Percentiles rank a stretch among this genome's conserved stretches.
These are phyloP conservation scores for Cystofilobasidium bisporidii DNA, from an alignment of 768 basidiomycete species.

Conservation along the genomic window DNA sequence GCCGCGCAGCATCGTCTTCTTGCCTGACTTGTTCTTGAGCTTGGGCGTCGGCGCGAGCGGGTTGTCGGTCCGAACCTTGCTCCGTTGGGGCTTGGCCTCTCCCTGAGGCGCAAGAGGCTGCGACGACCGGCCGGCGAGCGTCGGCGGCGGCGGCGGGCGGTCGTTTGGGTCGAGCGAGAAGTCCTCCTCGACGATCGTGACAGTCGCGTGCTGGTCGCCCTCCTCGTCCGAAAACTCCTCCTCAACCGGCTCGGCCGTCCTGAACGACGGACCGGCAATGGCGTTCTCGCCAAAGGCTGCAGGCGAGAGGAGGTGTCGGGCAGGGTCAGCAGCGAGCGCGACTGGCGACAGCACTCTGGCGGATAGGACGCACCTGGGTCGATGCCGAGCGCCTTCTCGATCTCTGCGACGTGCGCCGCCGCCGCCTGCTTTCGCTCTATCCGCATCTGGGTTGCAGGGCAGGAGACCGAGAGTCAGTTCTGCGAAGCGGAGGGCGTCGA, in stretches of 20 bases:
- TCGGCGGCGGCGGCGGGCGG: neutral
- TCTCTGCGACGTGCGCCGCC: constrained; percentile 18
- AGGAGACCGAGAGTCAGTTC: neutral
- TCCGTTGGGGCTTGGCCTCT: constrained; percentile 1
- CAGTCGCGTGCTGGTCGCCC: constrained; percentile 23
- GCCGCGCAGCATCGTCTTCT: constrained; percentile 26
- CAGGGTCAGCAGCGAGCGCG: neutral
- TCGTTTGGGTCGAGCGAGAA: constrained; percentile 19
- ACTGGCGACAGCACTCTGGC: neutral
- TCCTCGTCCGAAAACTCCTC: constrained; percentile 26
- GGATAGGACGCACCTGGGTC: neutral
- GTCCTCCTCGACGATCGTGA: constrained; percentile 28
- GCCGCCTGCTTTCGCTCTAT: constrained; percentile 22
- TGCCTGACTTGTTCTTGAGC: constrained; percentile 27
- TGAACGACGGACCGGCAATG: neutral
- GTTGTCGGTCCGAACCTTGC: constrained; percentile 16
- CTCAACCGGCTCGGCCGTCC: constrained; percentile 11
- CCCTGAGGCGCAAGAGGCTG: neutral
- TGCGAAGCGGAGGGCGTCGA: neutral
- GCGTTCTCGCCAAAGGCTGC: constrained; percentile 5
- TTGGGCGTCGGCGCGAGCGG: constrained; percentile 18
- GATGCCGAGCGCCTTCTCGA: constrained; percentile 24
- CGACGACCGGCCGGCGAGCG: neutral
- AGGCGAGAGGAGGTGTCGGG: neutral
- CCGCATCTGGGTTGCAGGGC: constrained; percentile 10